Conservation (phyloP, 306 rosid genomes). For the Hylodesmum podocarpum region DNA sequence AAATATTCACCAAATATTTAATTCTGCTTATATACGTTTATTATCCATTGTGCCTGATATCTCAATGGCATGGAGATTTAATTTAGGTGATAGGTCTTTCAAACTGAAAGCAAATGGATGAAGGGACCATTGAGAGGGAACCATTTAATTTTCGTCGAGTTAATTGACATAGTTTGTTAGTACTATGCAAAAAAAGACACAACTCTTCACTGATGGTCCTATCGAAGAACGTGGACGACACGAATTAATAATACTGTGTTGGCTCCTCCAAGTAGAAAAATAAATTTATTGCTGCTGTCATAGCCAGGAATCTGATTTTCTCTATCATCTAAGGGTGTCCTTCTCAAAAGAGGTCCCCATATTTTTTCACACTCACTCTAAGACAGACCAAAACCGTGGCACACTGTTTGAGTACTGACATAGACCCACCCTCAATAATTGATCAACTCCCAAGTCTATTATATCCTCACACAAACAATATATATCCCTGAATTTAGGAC, state of each 20-base stretch:
- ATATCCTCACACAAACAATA: constrained; percentile 1
- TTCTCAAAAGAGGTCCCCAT: constrained; percentile 44
- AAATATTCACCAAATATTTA: background rate
- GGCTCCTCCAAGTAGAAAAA: constrained; percentile 24
- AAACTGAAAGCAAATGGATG: constrained; percentile 38
- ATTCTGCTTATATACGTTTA: background rate
- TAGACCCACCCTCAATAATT: constrained; percentile 55
- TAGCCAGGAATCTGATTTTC: constrained; percentile 40
- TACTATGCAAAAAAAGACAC: constrained; percentile 29
- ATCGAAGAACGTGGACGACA: background rate
- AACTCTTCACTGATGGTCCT: constrained; percentile 41
- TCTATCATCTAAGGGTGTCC: constrained; percentile 33
- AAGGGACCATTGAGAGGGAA: constrained; percentile 34
- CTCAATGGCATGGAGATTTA: background rate
- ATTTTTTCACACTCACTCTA: background rate
- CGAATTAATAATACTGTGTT: background rate
- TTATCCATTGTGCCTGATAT: background rate
- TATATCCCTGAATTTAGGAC: background rate
- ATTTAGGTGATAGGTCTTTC: constrained; percentile 16
- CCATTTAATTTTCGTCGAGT: background rate
- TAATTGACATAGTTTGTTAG: constrained; percentile 33
- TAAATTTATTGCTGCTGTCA: constrained; percentile 40
- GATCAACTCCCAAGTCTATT: constrained; percentile 14
- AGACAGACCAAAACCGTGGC: constrained; percentile 52
- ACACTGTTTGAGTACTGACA: no score